phyloP scores from a whole-genome alignment of 2,329 filamentous ascomycete genomes.

The Calonectria pauciramosa region DNA sequence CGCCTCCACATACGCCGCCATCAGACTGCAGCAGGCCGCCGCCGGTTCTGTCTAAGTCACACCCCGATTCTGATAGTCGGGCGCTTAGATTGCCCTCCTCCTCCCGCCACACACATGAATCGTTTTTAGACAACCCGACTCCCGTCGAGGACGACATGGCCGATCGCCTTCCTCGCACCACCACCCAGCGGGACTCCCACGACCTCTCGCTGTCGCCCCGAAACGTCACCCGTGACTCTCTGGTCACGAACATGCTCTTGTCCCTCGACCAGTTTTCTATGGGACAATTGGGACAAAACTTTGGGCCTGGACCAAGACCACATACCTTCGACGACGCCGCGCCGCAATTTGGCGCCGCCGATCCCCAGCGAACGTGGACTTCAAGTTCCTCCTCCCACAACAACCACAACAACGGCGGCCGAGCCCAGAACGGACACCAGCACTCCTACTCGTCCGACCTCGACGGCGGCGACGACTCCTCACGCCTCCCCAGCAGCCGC shows the following conservation, averaged over 20 bases:
- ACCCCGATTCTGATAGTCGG: constrained; percentile 39
- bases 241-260: constrained; percentile 95
- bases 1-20: constrained; percentile 36
- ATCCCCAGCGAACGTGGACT: constrained; percentile 52
- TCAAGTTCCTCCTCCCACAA: constrained; percentile 42
- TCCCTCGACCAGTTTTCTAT: constrained; percentile 88
- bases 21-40: constrained; percentile 32
- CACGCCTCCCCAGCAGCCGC: constrained; percentile 66
- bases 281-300: constrained; percentile 54
- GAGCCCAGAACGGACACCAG: constrained; percentile 48
- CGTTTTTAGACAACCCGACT: constrained; percentile 48
- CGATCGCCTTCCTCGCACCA: constrained; percentile 42
- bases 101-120: constrained; percentile 44
- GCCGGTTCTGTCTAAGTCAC: constrained; percentile 40
- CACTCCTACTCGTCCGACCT: constrained; percentile 75
- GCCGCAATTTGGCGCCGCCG: constrained; percentile 45
- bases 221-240: constrained; percentile 86
- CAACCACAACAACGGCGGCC: constrained; percentile 38
- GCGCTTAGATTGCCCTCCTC: constrained; percentile 44
- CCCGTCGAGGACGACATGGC: constrained; percentile 48
- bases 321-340: constrained; percentile 47
- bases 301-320: constrained; percentile 40
- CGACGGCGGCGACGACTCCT: constrained; percentile 68
- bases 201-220: constrained; percentile 85
- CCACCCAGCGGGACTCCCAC: constrained; percentile 76